Base-by-base conservation (phyloP, 225 moss, liverwort and hornwort genomes). In the Bryum argenteum region DNA sequence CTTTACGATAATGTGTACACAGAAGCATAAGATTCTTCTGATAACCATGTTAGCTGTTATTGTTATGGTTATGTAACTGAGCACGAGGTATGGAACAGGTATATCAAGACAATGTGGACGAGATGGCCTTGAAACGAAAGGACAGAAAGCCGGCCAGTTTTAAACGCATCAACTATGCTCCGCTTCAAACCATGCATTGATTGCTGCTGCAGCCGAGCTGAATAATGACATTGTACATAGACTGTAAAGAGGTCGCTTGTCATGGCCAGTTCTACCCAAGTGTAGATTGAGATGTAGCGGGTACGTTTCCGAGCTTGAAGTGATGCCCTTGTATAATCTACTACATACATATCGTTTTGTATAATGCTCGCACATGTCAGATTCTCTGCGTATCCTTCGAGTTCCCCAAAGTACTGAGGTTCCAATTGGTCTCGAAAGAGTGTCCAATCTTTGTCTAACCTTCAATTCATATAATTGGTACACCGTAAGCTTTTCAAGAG, bases 11-110 rank as follows among this genome's bases (percentile, higher is more conserved):
- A 33, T 33, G 33, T 33, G 3, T 33, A 33, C 7, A 33, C 33
- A 33, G n/a, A n/a, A 33, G 33, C 33, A 33, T 33, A 6, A 26
- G 26, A 47, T 16, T 16, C 14, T 47, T 13, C 47, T 12, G 47
- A 47, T 3, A 47, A 12, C 47, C 47, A 47, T 47, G 47, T 47
- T 12, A 24, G 13, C 59, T 16, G 8, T 59, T 50, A 58, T 39
- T 71, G 24, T 67, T 52, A 37, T 33, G 50, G 21, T 20, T 21
- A 10, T 70, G 24, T 48, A 37, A 56, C n/a, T 58, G 43, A 44
- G 60, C 37, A 10, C n/a, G 44, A 63, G 33, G 10, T 73, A 26
- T 74, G 62, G 24, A 56, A 58, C 86, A 86, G 80, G 80, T 80
- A 48, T 72, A 68, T 54, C 58, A 78, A 80, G 75, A 73, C 61